Base-by-base conservation (phyloP, 1,284 basidiomycete genomes). In the Calocybe gambosa region DNA sequence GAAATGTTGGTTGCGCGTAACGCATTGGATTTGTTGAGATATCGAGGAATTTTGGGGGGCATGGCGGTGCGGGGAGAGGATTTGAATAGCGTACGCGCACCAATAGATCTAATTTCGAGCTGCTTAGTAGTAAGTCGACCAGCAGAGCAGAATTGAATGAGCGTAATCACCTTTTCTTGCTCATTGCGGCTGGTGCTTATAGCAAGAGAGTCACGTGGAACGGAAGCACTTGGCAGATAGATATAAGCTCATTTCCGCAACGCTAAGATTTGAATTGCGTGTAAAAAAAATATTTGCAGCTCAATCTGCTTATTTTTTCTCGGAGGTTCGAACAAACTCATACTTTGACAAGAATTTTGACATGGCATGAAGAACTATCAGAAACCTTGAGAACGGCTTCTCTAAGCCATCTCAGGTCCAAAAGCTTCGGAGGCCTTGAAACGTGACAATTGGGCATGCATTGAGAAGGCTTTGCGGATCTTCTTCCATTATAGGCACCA, bases 61-160 rank as follows among this genome's bases (percentile, higher is more conserved):
- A 96, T 70, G 93, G 92, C 29, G 94, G 93, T 8, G 92, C 75
- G 2, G 93, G 93, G 2, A 97, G 78, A 2, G 92, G 92, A 68
- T 97, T 95, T 40, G 84, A 79, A 65, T 93, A 96, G 13, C 94
- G 86, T 21, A 95, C 92, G 46, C 90, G 82, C 45, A 95, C 89
- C 46, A 96, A 73, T 31, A 97, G 79, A 65, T 96, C 93, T 39
- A 90, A 73, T 68, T 91, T 91, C 75, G 65, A 65, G 54, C 63
- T 67, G 15, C 12, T 40, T 18, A 16, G 38, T 5, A 37, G 39
- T 56, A 19, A 52, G 47, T 23, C 8, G 16, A 3, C 13, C 18
- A 20, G 39, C 4, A 31, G 12, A 21, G 31, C 4, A 34, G 31
- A 15, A 18, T 8, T 19, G 3, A 23, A 34, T 13, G 19, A 31